These are phyloP conservation scores for Mentha longifolia DNA, from an alignment of 257 asterid genomes.

Conservation along the genomic window DNA sequence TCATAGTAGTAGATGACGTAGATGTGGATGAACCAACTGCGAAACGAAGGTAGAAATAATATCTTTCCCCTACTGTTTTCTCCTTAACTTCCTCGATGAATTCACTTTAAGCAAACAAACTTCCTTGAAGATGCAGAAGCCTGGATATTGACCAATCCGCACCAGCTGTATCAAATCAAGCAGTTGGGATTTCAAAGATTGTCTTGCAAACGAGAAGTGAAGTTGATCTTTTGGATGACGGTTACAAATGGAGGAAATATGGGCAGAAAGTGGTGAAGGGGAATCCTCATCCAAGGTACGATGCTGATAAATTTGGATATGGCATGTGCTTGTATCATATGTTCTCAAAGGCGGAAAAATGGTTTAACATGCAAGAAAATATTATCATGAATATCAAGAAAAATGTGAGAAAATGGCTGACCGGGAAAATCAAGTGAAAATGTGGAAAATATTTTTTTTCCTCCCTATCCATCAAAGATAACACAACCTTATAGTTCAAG, in stretches of 20 bases:
- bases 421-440: too few relatives aligned
- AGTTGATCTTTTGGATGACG: slow-evolving; percentile 89
- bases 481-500: too few relatives aligned
- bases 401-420: too few relatives aligned
- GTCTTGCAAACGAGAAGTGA: slow-evolving; percentile 91
- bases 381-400: too few relatives aligned
- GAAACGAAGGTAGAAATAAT: slow-evolving; percentile 63
- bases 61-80: background rate
- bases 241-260: slow-evolving; percentile 90
- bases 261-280: slow-evolving; percentile 98
- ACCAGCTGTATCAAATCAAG: slow-evolving; percentile 55
- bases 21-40: slow-evolving; percentile 61
- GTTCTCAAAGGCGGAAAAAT: too few relatives aligned
- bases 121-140: slow-evolving; percentile 58
- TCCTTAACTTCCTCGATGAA: background rate
- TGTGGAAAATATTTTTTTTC: too few relatives aligned
- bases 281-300: slow-evolving; percentile 84
- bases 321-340: slow-evolving; percentile 1
- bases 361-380: too few relatives aligned
- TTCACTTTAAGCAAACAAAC: slow-evolving; percentile 1
- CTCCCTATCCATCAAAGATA: too few relatives aligned
- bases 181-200: slow-evolving; percentile 68
- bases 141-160: slow-evolving; percentile 40
- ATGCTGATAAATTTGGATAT: background rate
- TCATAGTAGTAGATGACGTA: slow-evolving; percentile 46